These are phyloP conservation scores for Termitomyces sp. DNA, from an alignment of 768 basidiomycete genomes.

Conservation along the genomic window DNA sequence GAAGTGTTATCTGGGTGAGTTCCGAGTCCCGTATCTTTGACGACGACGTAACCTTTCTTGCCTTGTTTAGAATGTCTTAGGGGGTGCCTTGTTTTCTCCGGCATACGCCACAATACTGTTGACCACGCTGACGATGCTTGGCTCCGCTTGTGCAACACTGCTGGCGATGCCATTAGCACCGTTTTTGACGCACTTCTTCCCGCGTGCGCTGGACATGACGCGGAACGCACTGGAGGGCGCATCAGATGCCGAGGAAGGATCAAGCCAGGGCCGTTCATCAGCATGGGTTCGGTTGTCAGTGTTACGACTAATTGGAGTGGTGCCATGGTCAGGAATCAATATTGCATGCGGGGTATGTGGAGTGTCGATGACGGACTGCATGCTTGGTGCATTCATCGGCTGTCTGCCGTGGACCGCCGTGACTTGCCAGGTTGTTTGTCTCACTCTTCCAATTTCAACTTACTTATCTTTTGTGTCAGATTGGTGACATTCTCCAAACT, in stretches of 20 bases:
- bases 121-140: slow-evolving; percentile 80
- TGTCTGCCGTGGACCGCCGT: slow-evolving; percentile 88
- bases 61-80: slow-evolving; percentile 70
- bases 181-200: slow-evolving; percentile 74
- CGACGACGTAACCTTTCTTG: background rate
- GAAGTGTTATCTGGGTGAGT: slow-evolving; percentile 85
- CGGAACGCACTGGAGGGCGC: slow-evolving; percentile 73
- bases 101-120: slow-evolving; percentile 75
- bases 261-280: slow-evolving; percentile 30
- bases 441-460: slow-evolving; percentile 9
- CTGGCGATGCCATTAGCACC: slow-evolving; percentile 83
- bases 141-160: slow-evolving; percentile 76
- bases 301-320: slow-evolving; percentile 85
- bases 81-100: slow-evolving; percentile 83
- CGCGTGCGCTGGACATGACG: slow-evolving; percentile 80
- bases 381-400: slow-evolving; percentile 80
- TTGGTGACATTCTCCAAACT: slow-evolving; percentile 84
- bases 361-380: slow-evolving; percentile 68
- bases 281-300: slow-evolving; percentile 86
- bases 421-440: slow-evolving; percentile 65
- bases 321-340: slow-evolving; percentile 97
- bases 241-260: slow-evolving; percentile 36
- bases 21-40: slow-evolving; percentile 6
- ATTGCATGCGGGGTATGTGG: slow-evolving; percentile 92
- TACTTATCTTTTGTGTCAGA: slow-evolving; percentile 36